These are phyloP conservation scores for Cicer cuneatum DNA, from an alignment of 306 rosid genomes.

Conservation along the genomic window DNA sequence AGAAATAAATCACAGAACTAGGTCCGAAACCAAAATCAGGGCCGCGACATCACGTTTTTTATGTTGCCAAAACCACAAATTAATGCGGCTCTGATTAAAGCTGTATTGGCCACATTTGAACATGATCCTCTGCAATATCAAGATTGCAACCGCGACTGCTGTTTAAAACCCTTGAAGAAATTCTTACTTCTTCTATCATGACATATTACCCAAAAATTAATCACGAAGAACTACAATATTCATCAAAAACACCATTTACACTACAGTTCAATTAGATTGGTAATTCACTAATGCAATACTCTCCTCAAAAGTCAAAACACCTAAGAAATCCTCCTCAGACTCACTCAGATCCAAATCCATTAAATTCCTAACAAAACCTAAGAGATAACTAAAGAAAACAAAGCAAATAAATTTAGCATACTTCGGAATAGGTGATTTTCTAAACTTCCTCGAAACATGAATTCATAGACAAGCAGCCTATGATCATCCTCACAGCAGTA, in stretches of 20 bases:
- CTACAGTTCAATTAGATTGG: neutral
- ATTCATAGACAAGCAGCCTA: conserved; percentile 93
- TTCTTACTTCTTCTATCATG: neutral
- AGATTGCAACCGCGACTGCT: too few relatives aligned
- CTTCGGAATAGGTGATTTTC: conserved; percentile 98
- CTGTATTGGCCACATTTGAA: too few relatives aligned
- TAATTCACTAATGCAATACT: neutral
- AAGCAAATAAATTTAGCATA: conserved; percentile 48
- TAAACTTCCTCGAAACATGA: conserved; percentile 97
- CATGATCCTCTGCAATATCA: too few relatives aligned
- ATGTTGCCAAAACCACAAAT: too few relatives aligned
- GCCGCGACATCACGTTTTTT: too few relatives aligned
- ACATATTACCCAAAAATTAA: neutral
- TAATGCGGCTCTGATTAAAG: too few relatives aligned
- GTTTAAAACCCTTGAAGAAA: too few relatives aligned
- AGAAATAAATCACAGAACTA: neutral
- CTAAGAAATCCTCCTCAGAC: neutral
- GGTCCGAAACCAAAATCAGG: too few relatives aligned
- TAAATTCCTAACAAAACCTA: conserved; percentile 1
- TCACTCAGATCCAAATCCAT: conserved; percentile 31
- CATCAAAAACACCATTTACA: conserved; percentile 1
- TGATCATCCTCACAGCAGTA: conserved; percentile 99
- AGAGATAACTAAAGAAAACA: neutral
- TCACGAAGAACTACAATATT: neutral
- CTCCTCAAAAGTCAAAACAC: neutral